Evolutionary conservation across 2,329 filamentous ascomycete species (phyloP), one percentile per base, ranked within the genome.

Genomic region (Nemania sp.): DNA sequence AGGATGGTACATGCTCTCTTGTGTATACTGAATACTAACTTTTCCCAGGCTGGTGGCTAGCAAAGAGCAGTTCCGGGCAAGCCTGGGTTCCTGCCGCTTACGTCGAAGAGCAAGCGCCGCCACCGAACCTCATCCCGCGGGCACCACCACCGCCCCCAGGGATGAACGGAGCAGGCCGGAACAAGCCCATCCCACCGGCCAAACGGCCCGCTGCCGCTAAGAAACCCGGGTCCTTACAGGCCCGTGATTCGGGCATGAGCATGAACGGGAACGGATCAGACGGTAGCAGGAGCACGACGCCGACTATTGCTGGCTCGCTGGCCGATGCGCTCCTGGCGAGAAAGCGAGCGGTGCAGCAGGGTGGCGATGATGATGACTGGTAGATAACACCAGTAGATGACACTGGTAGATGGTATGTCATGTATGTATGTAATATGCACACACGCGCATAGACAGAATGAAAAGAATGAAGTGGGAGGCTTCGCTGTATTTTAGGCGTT

Each of bases 41-140:
- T 36, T 24, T 47, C 46, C 33, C 63, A 96, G 93, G 94, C 48
- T 99, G 94, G 94, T 97, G 93, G 93, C 80, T 97, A 41, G 94
- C 88, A 59, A 93, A 91, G 77, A 89, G 87, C 58, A 74, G 62
- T 5, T 63, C 64, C 4, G 83, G 83, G n/a, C 90, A 94, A 72
- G 94, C 91, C 46, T 99, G 94, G 94, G 85, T 94, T 3, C 94
- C 94, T 0, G 89, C 92, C 17, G 91, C 93, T 17, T 99, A 99
- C 67, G 87, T 99, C 7, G 89, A 97, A 73, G 92, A 97, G 73
- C 82, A 89, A 68, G 81, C 80, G 20, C 76, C 82, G n/a, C 76
- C 79, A 11, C 80, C 86, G 8, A 82, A 84, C 20, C 80, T 86
- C 3, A 81, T 84, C 6, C 81, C 84, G 3, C 77, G 81, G 19